Evolutionary conservation across 2,329 filamentous ascomycete genomes (phyloP), one percentile per base, ranked within the genome.

Genomic region (Ophiocordyceps unilateralis): DNA sequence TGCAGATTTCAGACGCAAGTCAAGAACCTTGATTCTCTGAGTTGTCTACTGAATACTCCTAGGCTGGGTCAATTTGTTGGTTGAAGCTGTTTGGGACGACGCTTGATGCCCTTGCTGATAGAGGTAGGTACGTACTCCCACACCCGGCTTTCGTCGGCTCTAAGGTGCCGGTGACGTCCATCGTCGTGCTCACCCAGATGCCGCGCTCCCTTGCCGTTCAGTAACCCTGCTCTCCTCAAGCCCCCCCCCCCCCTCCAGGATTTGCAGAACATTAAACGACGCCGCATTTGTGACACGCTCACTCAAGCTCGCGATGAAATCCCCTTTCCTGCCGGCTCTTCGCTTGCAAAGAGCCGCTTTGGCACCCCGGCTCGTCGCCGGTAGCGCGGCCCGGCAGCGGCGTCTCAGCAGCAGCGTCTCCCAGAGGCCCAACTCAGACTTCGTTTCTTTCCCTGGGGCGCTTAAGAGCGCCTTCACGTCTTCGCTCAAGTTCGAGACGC

Each of bases 391-490:
- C 45, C 51, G 44, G 47, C 48, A 32, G 43, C 50, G 41, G 43
- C 51, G 21, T 43, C 55, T 51, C 53, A 34, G 65, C 64, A 66
- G 70, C 55, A 68, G 66, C 47, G 59, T 76, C 45, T 74, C 72
- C 5, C 74, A 77, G 52, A 65, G 67, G 12, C 73, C 69, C 10
- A 68, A 75, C 45, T 68, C 72, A 1, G 64, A 66, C 41, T 67
- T 68, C 50, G 70, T 78, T 19, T 73, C 72, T n/a, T 98, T 98
- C 51, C 91, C 91, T 0, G 91, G 91, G n/a, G 91, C 91, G 1
- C 70, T 96, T 42, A 89, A 95, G 60, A 94, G 86, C 58, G 84
- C 85, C 48, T 98, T 98, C 62, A 93, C 85, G 5, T 81, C 75
- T 49, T 69, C 71, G 0, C 79, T 96, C 61, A 68, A 72, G 36